Evolutionary conservation across 805 yeast species (phyloP).

Genomic region (Saccharomycopsis synnaedendra): DNA sequence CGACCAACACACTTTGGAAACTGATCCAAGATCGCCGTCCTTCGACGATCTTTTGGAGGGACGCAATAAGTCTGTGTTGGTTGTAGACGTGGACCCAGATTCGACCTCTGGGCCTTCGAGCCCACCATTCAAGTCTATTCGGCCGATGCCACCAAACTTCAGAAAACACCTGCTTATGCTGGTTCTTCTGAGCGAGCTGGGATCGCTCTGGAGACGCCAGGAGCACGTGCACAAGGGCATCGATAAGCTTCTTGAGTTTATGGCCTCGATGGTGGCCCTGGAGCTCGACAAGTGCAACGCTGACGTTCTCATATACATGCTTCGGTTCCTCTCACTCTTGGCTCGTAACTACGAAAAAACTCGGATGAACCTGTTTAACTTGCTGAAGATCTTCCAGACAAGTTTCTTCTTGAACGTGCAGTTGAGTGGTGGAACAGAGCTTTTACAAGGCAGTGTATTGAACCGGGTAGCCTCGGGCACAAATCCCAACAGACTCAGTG

Average conservation of each 20-base stretch:
- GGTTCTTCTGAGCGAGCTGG: slow-evolving; percentile 4
- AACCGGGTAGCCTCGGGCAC: not conserved
- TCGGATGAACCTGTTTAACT: slow-evolving; percentile 26
- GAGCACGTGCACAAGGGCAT: not conserved
- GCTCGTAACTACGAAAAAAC: slow-evolving; percentile 19
- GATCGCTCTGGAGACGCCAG: not conserved
- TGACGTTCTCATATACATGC: slow-evolving; percentile 8
- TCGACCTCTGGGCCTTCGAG: not conserved
- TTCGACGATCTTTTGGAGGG: not conserved
- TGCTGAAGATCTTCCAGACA: slow-evolving; percentile 29
- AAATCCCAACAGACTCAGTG: slow-evolving; percentile 7
- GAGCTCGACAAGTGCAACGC: slow-evolving; percentile 2
- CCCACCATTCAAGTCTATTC: not conserved
- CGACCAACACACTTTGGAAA: not conserved
- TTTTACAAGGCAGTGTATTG: not conserved
- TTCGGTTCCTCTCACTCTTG: slow-evolving; percentile 5
- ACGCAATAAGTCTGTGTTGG: not conserved
- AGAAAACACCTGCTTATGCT: slow-evolving; percentile 11
- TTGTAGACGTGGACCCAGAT: not conserved
- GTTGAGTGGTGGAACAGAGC: slow-evolving; percentile 1
- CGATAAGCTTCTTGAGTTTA: slow-evolving; percentile 4
- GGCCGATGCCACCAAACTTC: slow-evolving; percentile 5
- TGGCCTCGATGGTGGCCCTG: not conserved
- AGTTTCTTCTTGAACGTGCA: slow-evolving; percentile 21
- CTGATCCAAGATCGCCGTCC: not conserved